phyloP scores from a whole-genome alignment of 177 flowering plant species.

The Telopea speciosissima region DNA sequence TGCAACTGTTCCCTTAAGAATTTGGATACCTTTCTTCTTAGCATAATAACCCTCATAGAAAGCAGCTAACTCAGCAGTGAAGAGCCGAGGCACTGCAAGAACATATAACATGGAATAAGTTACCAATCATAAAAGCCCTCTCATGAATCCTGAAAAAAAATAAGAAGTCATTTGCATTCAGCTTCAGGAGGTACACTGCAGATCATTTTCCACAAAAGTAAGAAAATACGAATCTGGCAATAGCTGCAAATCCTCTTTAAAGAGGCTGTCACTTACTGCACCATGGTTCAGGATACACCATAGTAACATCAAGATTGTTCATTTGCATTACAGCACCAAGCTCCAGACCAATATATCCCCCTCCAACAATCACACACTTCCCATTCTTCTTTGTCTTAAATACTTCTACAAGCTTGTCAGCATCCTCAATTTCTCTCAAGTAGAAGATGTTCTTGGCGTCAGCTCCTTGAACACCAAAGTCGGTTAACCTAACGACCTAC shows the following conservation, averaged over 20 bases:
- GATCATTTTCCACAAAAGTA: too few species aligned
- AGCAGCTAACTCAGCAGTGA: conserved; percentile 65
- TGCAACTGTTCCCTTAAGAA: conserved; percentile 78
- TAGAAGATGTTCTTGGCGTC: conserved; percentile 83
- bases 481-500: conserved; percentile 65
- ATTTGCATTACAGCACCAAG: conserved; percentile 65
- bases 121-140: neutral
- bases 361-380: conserved; percentile 83
- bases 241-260: neutral
- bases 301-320: conserved; percentile 67
- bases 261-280: conserved; percentile 65
- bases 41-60: conserved; percentile 72
- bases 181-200: too few species aligned
- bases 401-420: conserved; percentile 68
- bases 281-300: conserved; percentile 97
- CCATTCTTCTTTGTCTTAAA: conserved; percentile 70
- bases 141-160: neutral
- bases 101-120: neutral
- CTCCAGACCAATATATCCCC: conserved; percentile 93
- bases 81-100: conserved; percentile 74
- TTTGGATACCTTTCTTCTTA: conserved; percentile 60
- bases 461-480: conserved; percentile 86
- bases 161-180: neutral
- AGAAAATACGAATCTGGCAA: neutral
- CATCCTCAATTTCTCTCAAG: conserved; percentile 86